Base-by-base conservation (phyloP, 805 yeast genomes). In the Myxozyma neglecta region DNA sequence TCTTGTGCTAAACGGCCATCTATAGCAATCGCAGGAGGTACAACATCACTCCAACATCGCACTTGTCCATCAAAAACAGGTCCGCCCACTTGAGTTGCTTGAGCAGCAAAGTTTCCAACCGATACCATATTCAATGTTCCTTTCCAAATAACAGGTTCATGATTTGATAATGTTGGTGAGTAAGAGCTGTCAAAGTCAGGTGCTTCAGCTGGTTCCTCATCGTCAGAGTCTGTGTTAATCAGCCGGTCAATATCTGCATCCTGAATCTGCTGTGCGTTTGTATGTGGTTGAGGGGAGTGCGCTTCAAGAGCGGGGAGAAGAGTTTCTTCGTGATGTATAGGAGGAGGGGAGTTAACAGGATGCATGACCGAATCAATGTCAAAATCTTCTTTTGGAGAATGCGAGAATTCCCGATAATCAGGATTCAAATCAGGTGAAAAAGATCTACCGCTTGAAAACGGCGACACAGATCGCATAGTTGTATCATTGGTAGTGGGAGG, bases 1-100 rank as follows among this genome's bases (percentile, higher is more conserved):
- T 65, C 58, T 3, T 76, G 70, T 68, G 83, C 85, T 49, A 90
- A 76, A 58, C 90, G 78, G 2, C 96, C 96, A 62, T 83, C 86
- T 49, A 89, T 74, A 36, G 75, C 75, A 66, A 85, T 72, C 40
- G 73, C 66, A 16, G 55, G 32, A 13, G 67, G 54, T 10, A 65
- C 50, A 4, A 68, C 61, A 16, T 60, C 59, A 18, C 44, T 34
- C 70, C 70, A 68, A 14, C 52, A 69, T 54, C 18, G 65, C 59
- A 44, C 14, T 40, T 50, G 44, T 20, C 49, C 68, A 29, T 54
- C 68, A 46, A 54, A 44, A 6, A 53, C 37, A 6, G 69, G 69
- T n/a, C 70, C 69, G 57, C 79, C 74, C 20, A 81, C 69, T 56
- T 77, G 76, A 50, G 75, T 75, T n/a, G 75, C 76, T 0, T 75